A percentile compares a stretch with the other conserved stretches of the same genome.
Conservation (phyloP, 768 basidiomycete genomes). For the Trametes cinnabarina region DNA sequence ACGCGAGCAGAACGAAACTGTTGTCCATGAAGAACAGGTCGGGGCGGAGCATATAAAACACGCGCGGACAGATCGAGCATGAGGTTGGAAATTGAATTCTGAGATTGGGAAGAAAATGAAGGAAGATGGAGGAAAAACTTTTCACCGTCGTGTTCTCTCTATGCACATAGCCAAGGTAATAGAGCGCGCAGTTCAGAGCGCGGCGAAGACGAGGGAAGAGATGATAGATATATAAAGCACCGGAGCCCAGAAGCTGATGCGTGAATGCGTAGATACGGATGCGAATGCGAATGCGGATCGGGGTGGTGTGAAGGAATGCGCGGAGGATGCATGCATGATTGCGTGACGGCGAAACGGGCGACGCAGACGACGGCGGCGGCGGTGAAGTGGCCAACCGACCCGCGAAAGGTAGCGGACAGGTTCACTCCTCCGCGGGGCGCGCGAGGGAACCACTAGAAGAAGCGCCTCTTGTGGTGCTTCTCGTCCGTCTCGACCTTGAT, state of each 20-base stretch:
- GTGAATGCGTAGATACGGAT: not conserved
- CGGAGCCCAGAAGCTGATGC: not conserved
- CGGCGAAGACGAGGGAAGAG: not conserved
- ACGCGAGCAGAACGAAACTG: not conserved
- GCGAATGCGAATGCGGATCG: not conserved
- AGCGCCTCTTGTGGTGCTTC: slow-evolving; percentile 67
- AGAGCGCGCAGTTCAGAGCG: slow-evolving; percentile 16
- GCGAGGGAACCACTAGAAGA: slow-evolving; percentile 50
- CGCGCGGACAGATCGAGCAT: not conserved
- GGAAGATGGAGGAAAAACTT: slow-evolving; percentile 28
- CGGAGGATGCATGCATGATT: not conserved
- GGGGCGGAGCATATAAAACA: not conserved
- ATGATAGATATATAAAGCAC: slow-evolving; percentile 20
- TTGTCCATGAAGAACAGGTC: not conserved
- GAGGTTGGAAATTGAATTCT: no score
- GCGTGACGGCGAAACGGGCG: not conserved
- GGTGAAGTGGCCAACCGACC: not conserved
- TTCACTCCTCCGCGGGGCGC: not conserved
- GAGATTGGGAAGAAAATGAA: slow-evolving; percentile 25
- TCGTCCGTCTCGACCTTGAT: slow-evolving; percentile 74
- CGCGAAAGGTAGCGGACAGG: no score
- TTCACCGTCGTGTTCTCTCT: slow-evolving; percentile 10
- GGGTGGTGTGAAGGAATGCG: not conserved
- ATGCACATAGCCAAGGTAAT: slow-evolving; percentile 22
- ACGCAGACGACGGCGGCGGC: not conserved